phyloP scores from a whole-genome alignment of 163 green algal genomes.

The Scenedesmus sp. region DNA sequence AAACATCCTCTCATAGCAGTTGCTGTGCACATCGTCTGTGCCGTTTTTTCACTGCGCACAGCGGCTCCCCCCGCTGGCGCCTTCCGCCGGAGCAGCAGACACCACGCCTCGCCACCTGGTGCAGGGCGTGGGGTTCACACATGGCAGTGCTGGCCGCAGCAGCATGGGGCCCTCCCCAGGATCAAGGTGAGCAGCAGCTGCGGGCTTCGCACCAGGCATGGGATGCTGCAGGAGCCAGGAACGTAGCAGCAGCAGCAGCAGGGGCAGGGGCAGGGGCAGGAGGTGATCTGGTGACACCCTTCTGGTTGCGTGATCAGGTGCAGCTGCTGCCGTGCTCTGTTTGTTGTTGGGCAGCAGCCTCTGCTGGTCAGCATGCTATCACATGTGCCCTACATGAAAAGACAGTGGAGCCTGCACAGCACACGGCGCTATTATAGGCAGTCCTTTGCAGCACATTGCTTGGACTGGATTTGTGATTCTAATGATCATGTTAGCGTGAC shows the following conservation, averaged over 20 bases:
- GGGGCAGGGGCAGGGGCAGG: neutral
- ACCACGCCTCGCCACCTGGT: conserved; percentile 3
- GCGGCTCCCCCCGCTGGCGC: conserved; percentile 24
- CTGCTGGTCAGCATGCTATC: neutral
- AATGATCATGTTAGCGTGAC: too few relatives aligned
- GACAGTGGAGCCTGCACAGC: too few relatives aligned
- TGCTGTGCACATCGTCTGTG: neutral
- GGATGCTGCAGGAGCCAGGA: neutral
- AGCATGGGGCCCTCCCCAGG: conserved; percentile 32
- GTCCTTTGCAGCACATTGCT: too few relatives aligned
- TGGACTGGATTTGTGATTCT: too few relatives aligned
- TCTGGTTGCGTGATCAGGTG: neutral
- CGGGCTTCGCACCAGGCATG: neutral
- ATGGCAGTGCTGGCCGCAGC: conserved; percentile 36
- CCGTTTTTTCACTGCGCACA: neutral
- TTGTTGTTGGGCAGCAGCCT: neutral
- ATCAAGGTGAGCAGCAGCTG: conserved; percentile 1
- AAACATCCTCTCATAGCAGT: neutral
- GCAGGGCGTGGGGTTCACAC: neutral
- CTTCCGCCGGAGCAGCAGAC: neutral
- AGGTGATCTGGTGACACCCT: neutral
- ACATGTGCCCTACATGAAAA: too few relatives aligned
- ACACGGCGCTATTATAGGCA: too few relatives aligned
- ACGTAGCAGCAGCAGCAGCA: neutral
- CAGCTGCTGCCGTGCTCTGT: neutral